A percentile compares a stretch with the other conserved stretches of the same genome.
phyloP scores from a whole-genome alignment of 257 asterid species.

The Ilex aquifolium region DNA sequence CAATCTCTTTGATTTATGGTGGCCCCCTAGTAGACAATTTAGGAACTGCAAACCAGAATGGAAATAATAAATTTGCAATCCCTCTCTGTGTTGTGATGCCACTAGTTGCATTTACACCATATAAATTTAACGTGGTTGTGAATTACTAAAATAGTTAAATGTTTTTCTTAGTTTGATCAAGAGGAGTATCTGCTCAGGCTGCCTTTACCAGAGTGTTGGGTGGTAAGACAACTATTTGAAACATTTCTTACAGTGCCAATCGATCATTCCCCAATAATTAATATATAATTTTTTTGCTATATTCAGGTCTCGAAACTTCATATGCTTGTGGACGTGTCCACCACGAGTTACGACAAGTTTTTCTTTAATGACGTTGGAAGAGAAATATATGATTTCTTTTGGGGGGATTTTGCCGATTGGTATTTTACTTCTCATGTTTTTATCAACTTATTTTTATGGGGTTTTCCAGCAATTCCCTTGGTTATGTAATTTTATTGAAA shows the following conservation, averaged over 20 bases:
- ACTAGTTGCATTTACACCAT: neutral
- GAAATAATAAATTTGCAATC: no score
- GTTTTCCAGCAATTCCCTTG: neutral
- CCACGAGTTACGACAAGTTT: constrained; percentile 75
- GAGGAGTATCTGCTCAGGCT: constrained; percentile 53
- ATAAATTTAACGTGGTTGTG: constrained; percentile 14
- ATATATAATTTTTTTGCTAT: constrained; percentile 1
- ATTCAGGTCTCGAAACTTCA: constrained; percentile 88
- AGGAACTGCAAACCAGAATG: no score
- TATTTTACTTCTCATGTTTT: constrained; percentile 18
- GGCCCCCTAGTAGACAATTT: no score
- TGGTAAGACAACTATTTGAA: constrained; percentile 47
- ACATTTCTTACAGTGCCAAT: constrained; percentile 8
- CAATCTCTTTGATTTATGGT: constrained; percentile 6
- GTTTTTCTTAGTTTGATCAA: constrained; percentile 58
- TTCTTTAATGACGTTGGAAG: constrained; percentile 93
- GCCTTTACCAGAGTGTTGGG: constrained; percentile 98
- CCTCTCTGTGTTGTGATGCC: neutral
- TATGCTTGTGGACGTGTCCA: constrained; percentile 68
- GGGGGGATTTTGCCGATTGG: constrained; percentile 99
- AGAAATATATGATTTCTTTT: constrained; percentile 89
- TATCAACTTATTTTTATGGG: neutral
- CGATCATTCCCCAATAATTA: constrained; percentile 12
- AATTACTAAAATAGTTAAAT: constrained; percentile 16
- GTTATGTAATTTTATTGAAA: no score